A percentile compares a stretch with the other conserved stretches of the same genome.
Conservation (phyloP, 1,284 basidiomycete species). For the Filobasidium uniguttulatum region DNA sequence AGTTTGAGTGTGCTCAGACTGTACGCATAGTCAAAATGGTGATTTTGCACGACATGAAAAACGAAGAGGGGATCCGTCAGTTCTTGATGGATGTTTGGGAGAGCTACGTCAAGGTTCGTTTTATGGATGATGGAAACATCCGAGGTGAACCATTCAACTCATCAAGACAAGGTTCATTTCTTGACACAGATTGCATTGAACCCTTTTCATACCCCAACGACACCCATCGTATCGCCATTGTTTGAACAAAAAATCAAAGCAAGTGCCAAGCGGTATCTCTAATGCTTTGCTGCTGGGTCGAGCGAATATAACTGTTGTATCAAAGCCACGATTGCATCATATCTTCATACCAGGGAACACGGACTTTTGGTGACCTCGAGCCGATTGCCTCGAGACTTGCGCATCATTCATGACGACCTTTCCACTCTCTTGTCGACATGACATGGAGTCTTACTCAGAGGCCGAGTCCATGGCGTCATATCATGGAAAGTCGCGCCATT, state of each 20-base stretch:
- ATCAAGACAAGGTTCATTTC: background rate
- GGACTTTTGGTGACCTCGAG: too few relatives aligned
- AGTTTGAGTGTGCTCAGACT: too few relatives aligned
- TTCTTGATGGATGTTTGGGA: conserved; percentile 95
- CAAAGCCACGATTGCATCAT: too few relatives aligned
- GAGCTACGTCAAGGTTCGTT: conserved; percentile 69
- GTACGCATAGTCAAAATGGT: conserved; percentile 53
- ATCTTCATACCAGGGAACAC: too few relatives aligned
- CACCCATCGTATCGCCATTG: conserved; percentile 56
- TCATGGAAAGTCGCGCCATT: too few relatives aligned
- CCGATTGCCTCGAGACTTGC: too few relatives aligned
- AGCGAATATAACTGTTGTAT: too few relatives aligned
- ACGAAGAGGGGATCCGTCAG: conserved; percentile 80
- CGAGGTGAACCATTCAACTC: background rate
- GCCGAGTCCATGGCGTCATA: too few relatives aligned
- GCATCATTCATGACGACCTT: too few relatives aligned
- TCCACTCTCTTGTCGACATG: too few relatives aligned
- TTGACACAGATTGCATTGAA: conserved; percentile 62
- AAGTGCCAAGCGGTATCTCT: conserved; percentile 76
- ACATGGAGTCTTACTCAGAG: too few relatives aligned
- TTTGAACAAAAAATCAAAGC: conserved; percentile 72
- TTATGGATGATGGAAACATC: conserved; percentile 10
- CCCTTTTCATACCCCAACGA: conserved; percentile 83
- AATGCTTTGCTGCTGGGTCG: too few relatives aligned
- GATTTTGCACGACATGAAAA: conserved; percentile 79